Evolutionary conservation across 2,329 filamentous ascomycete species (phyloP).

Genomic region (Cryphonectria radicalis): DNA sequence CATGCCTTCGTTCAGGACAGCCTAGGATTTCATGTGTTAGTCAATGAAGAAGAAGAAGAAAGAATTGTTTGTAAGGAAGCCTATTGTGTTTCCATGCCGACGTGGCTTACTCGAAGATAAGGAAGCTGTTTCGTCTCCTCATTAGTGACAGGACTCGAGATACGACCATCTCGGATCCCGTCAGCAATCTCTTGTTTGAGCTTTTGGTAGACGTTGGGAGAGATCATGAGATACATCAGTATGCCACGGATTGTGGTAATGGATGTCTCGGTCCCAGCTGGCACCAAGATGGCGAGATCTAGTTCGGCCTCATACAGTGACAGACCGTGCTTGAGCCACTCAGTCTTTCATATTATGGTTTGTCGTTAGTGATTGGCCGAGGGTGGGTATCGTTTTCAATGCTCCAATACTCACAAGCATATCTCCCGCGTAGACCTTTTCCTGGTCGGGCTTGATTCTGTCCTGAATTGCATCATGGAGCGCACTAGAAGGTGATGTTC

Average conservation of each 20-base stretch:
- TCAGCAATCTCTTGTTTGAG: slow-evolving; percentile 40
- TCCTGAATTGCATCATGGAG: neutral
- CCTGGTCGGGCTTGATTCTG: neutral
- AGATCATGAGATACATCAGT: slow-evolving; percentile 50
- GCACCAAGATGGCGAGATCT: slow-evolving; percentile 27
- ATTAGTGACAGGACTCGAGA: slow-evolving; percentile 35
- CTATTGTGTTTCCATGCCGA: neutral
- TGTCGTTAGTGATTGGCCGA: neutral
- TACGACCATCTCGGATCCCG: slow-evolving; percentile 47
- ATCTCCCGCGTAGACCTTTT: neutral
- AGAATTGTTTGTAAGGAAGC: too few species aligned
- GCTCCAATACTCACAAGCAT: slow-evolving; percentile 10
- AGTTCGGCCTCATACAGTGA: neutral
- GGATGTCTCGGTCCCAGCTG: slow-evolving; percentile 56
- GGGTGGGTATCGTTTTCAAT: neutral
- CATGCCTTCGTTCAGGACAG: slow-evolving; percentile 42
- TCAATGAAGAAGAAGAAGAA: neutral
- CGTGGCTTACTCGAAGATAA: slow-evolving; percentile 35
- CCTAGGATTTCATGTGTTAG: slow-evolving; percentile 12
- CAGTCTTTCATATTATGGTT: neutral
- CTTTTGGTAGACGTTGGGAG: slow-evolving; percentile 45
- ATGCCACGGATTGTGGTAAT: slow-evolving; percentile 50
- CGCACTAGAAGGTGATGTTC: neutral
- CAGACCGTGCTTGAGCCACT: slow-evolving; percentile 20
- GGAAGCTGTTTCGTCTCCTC: slow-evolving; percentile 35